phyloP scores from a whole-genome alignment of 129 eudicot genomes.

The Smallanthus sonchifolius region DNA sequence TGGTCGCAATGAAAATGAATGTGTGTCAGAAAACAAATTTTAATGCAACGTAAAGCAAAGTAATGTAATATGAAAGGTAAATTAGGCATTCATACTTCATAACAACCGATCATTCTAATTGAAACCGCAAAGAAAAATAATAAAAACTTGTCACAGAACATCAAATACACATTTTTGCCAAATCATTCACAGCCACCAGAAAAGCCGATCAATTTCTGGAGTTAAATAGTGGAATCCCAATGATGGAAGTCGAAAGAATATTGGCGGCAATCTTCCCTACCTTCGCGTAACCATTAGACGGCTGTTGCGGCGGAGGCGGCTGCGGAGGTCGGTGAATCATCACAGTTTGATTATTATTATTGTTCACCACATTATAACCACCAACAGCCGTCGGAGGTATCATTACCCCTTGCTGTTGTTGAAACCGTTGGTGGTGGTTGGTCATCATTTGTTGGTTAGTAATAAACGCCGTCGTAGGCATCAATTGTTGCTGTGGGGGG shows the following conservation, averaged over 20 bases:
- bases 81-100: not conserved
- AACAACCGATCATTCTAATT: not conserved
- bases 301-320: not conserved
- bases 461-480: not conserved
- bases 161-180: not conserved
- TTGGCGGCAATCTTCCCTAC: slow-evolving; percentile 33
- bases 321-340: slow-evolving; percentile 16
- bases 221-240: slow-evolving; percentile 31
- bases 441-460: not conserved
- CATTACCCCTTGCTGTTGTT: slow-evolving; percentile 9
- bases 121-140: not conserved
- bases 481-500: not conserved
- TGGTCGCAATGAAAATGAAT: too few relatives aligned
- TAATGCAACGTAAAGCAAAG: not conserved
- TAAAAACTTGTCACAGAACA: not conserved
- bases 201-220: slow-evolving; percentile 19
- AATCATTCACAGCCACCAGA: not conserved
- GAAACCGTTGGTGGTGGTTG: not conserved
- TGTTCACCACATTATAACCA: slow-evolving; percentile 8
- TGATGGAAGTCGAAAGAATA: slow-evolving; percentile 27
- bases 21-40: too few relatives aligned
- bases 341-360: slow-evolving; percentile 10
- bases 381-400: slow-evolving; percentile 6
- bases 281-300: slow-evolving; percentile 12
- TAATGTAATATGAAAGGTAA: not conserved